Evolutionary conservation across 345 rosid genomes (phyloP).

Genomic region (Eucalyptus decipiens): DNA sequence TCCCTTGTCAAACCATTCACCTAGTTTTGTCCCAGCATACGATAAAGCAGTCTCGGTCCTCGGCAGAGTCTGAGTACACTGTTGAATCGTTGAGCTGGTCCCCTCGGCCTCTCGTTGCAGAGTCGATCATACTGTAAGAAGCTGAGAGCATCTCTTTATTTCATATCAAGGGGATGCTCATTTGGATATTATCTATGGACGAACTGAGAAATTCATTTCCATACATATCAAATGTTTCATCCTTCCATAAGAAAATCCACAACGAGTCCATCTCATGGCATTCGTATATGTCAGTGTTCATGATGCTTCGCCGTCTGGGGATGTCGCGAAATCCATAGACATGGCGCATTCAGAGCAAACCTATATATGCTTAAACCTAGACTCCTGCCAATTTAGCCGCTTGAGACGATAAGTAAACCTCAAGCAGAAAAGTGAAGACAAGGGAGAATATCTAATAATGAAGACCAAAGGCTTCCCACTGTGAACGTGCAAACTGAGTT

Average conservation of each 20-base stretch:
- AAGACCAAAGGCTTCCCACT: not conserved
- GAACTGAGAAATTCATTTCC: not conserved
- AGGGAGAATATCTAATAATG: not conserved
- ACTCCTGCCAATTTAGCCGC: not conserved
- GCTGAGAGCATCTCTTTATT: not conserved
- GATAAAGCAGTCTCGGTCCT: not conserved
- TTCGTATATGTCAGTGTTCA: not conserved
- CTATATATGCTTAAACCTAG: not conserved
- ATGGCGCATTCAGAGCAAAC: not conserved
- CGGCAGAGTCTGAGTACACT: not conserved
- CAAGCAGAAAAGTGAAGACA: not conserved
- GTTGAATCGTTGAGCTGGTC: not conserved
- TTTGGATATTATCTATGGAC: not conserved
- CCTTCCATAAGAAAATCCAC: not conserved
- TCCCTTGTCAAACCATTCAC: not conserved
- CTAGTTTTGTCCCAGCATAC: not conserved
- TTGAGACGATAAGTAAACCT: not conserved
- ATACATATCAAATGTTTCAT: not conserved
- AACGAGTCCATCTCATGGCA: not conserved
- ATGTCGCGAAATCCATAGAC: not conserved
- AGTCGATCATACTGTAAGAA: not conserved
- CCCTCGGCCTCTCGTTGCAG: not conserved
- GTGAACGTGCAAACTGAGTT: slow-evolving; percentile 4
- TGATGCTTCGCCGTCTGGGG: not conserved
- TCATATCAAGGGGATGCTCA: not conserved